Evolutionary conservation across 1,284 basidiomycete genomes (phyloP).

Genomic region (Coniferiporia sulphurascens): DNA sequence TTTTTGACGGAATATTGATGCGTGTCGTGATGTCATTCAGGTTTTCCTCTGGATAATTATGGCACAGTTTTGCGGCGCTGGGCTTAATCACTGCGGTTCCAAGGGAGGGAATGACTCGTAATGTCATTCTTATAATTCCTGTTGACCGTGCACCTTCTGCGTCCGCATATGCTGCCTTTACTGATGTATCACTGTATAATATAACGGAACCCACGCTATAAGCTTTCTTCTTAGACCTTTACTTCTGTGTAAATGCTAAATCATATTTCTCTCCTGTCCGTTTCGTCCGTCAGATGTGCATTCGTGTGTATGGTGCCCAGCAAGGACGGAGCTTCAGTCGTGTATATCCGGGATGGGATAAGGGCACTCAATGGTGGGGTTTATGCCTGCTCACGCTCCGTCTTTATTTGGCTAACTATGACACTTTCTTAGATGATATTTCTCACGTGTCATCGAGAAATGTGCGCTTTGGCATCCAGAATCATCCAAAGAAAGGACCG

Average conservation of each 20-base stretch:
- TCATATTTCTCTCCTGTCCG: not conserved
- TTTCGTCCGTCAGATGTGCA: too few relatives aligned
- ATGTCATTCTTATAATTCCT: not conserved
- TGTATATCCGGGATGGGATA: too few relatives aligned
- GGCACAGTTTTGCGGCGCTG: conserved; percentile 84
- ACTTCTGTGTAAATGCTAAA: not conserved
- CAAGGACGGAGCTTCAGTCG: too few relatives aligned
- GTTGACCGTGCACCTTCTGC: not conserved
- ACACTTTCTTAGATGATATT: too few relatives aligned
- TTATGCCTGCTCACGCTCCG: too few relatives aligned
- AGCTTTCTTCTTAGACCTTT: not conserved
- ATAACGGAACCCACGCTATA: not conserved
- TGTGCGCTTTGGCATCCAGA: too few relatives aligned
- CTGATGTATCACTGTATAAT: not conserved
- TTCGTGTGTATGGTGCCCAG: too few relatives aligned
- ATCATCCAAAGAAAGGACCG: too few relatives aligned
- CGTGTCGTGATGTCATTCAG: conserved; percentile 31
- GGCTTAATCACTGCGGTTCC: conserved; percentile 78
- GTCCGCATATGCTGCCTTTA: not conserved
- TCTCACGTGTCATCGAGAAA: too few relatives aligned
- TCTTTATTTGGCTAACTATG: too few relatives aligned
- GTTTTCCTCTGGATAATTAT: conserved; percentile 74
- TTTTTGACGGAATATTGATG: conserved; percentile 17
- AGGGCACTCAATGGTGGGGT: too few relatives aligned
- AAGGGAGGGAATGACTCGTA: conserved; percentile 23